A percentile compares a stretch with the other conserved stretches of the same genome.
Evolutionary conservation across 441 rosid genomes (phyloP).

Genomic region (Francoa sonchifolia): DNA sequence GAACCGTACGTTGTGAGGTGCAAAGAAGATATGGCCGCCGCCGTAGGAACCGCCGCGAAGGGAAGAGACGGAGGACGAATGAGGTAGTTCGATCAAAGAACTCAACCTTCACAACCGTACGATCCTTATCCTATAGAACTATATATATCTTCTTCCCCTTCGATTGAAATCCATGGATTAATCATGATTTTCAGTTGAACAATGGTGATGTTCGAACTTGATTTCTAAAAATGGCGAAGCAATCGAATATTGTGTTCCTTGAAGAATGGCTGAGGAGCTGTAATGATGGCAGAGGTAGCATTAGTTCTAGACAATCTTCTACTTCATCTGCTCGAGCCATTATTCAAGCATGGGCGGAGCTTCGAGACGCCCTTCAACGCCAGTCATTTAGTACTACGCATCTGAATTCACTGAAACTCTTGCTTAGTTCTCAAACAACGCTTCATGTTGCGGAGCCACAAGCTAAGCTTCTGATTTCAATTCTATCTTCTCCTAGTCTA

Average conservation of each 20-base stretch:
- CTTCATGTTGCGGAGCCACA: conserved; percentile 89
- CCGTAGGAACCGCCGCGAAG: too few species aligned
- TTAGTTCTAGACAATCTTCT: conserved; percentile 16
- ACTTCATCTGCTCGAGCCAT: conserved; percentile 58
- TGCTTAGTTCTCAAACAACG: conserved; percentile 45
- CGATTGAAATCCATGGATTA: too few species aligned
- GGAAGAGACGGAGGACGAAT: too few species aligned
- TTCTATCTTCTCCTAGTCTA: conserved; percentile 35
- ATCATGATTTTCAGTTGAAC: neutral
- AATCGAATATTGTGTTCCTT: conserved; percentile 38
- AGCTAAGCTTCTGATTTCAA: conserved; percentile 65
- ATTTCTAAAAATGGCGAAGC: conserved; percentile 56
- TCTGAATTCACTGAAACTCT: conserved; percentile 52
- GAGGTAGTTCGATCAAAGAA: too few species aligned
- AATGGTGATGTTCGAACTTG: too few species aligned
- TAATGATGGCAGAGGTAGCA: conserved; percentile 16
- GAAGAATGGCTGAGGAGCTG: conserved; percentile 65
- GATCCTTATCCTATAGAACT: too few species aligned
- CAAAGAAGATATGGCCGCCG: too few species aligned
- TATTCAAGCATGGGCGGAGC: conserved; percentile 86
- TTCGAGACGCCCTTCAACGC: conserved; percentile 50
- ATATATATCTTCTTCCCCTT: too few species aligned
- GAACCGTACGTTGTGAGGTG: too few species aligned
- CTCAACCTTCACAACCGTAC: too few species aligned
- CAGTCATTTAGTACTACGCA: conserved; percentile 38